Base-by-base conservation (phyloP, 768 basidiomycete species). In the Candolleomyces eurysporus region DNA sequence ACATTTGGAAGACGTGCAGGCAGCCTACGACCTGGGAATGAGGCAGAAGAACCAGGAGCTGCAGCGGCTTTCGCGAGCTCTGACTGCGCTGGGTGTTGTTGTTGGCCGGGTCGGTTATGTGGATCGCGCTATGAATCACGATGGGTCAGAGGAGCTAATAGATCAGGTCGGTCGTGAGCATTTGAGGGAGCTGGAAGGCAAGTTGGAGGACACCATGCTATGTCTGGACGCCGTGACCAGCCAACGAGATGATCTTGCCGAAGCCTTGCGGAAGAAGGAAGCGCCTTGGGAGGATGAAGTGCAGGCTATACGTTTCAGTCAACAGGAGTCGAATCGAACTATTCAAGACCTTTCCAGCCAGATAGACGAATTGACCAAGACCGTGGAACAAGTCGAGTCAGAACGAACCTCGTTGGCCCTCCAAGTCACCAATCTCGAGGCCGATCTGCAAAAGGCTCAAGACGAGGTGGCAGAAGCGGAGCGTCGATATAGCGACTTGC, bases 371-470 rank as follows among this genome's bases (percentile, higher is more conserved):
- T 67, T 82, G 21, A 75, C 76, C 5, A 75, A 79, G 53, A 71
- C 79, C 16, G 77, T 85, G 14, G 82, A 87, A 49, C 78, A 82
- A 45, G 73, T 83, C 45, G 88, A 89, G 66, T 82, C 87, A 0
- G 83, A 89, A 66, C 85, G 90, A 26, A 81, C 88, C 64, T 84
- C 88, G 2, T 78, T 91, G 19, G 73, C 76, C n/a, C 78, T 90
- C 11, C 86, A 89, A 67, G 73, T 88, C 39, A 78, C 80, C 3
- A 89, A 90, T 59, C 72, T 91, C n/a, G 79, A 81, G 52, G 71
- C 76, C 40, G 91, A 92, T 63, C 76, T 91, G 14, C 70, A 76
- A 7, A 65, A 65, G 31, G 82, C 79, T 7, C 84, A 84, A 61
- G 73, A 81, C 22, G 86, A 88, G 48, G 73, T 90, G 3, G 70